Percentiles rank a stretch among this genome's conserved stretches.
These are phyloP conservation scores for Mercurialis annua DNA, from an alignment of 345 rosid genomes.

Conservation along the genomic window DNA sequence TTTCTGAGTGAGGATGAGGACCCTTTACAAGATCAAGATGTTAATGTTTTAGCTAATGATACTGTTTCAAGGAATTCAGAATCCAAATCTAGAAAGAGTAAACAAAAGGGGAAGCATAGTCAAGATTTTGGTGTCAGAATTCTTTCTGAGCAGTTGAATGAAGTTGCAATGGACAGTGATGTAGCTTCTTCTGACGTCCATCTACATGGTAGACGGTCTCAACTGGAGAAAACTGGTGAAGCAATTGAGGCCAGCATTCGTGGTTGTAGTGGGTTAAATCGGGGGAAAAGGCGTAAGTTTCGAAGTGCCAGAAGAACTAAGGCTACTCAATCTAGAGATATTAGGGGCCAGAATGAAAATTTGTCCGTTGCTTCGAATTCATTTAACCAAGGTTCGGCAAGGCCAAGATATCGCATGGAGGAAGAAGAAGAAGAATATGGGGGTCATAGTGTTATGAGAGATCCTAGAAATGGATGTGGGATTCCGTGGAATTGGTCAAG, in stretches of 20 bases:
- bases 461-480: slow-evolving; percentile 88
- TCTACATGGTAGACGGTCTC: slow-evolving; percentile 34
- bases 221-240: slow-evolving; percentile 30
- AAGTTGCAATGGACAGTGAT: slow-evolving; percentile 55
- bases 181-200: slow-evolving; percentile 59
- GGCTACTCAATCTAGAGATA: slow-evolving; percentile 39
- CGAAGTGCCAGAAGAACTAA: slow-evolving; percentile 56
- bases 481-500: slow-evolving; percentile 98
- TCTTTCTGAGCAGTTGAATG: slow-evolving; percentile 68
- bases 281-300: slow-evolving; percentile 60
- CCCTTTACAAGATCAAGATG: slow-evolving; percentile 33
- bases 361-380: slow-evolving; percentile 84
- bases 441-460: slow-evolving; percentile 50
- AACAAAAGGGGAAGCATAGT: slow-evolving; percentile 50
- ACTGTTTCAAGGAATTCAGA: slow-evolving; percentile 45
- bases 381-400: slow-evolving; percentile 41
- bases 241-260: slow-evolving; percentile 34
- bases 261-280: slow-evolving; percentile 41
- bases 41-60: slow-evolving; percentile 38
- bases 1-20: slow-evolving; percentile 35
- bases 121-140: slow-evolving; percentile 48
- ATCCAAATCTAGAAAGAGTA: slow-evolving; percentile 43
- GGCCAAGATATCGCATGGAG: slow-evolving; percentile 36
- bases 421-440: slow-evolving; percentile 45
- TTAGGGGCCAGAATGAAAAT: slow-evolving; percentile 59